phyloP scores from a whole-genome alignment of 495 filamentous ascomycete genomes.

The Patellaria atrata region DNA sequence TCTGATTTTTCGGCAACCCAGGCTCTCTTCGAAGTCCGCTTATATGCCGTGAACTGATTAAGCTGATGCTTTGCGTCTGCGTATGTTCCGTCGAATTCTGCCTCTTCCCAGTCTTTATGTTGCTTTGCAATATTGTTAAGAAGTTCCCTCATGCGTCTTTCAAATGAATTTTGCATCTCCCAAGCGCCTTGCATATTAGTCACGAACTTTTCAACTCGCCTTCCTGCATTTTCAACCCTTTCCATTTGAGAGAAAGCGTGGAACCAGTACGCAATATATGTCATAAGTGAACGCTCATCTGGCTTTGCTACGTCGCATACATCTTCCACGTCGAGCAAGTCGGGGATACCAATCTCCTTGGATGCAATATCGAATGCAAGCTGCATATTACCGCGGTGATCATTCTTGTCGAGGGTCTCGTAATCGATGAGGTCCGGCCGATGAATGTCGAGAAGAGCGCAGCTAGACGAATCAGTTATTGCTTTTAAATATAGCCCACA shows the following conservation, averaged over 20 bases:
- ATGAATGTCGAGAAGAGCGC: slow-evolving; percentile 91
- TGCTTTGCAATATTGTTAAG: slow-evolving; percentile 60
- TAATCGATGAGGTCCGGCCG: slow-evolving; percentile 95
- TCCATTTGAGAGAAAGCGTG: slow-evolving; percentile 98
- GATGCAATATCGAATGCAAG: slow-evolving; percentile 89
- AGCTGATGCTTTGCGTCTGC: slow-evolving; percentile 82
- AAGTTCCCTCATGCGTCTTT: slow-evolving; percentile 71
- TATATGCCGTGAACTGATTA: slow-evolving; percentile 68
- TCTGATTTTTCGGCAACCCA: slow-evolving; percentile 98
- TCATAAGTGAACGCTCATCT: slow-evolving; percentile 94
- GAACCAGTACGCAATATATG: slow-evolving; percentile 99
- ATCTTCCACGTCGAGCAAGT: slow-evolving; percentile 91
- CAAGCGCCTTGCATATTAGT: slow-evolving; percentile 98
- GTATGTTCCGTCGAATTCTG: slow-evolving; percentile 83
- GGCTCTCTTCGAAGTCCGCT: slow-evolving; percentile 69
- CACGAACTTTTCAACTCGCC: slow-evolving; percentile 95
- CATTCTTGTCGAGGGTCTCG: slow-evolving; percentile 80
- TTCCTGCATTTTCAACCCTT: slow-evolving; percentile 89
- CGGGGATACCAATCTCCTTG: slow-evolving; percentile 94
- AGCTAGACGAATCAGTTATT: slow-evolving; percentile 31
- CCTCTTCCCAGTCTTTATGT: slow-evolving; percentile 55
- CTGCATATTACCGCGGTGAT: slow-evolving; percentile 95
- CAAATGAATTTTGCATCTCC: slow-evolving; percentile 96
- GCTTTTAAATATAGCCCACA: neutral
- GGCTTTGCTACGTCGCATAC: slow-evolving; percentile 93